These are phyloP conservation scores for Suhomyces prunicola DNA, from an alignment of 805 yeast species.

Conservation along the genomic window DNA sequence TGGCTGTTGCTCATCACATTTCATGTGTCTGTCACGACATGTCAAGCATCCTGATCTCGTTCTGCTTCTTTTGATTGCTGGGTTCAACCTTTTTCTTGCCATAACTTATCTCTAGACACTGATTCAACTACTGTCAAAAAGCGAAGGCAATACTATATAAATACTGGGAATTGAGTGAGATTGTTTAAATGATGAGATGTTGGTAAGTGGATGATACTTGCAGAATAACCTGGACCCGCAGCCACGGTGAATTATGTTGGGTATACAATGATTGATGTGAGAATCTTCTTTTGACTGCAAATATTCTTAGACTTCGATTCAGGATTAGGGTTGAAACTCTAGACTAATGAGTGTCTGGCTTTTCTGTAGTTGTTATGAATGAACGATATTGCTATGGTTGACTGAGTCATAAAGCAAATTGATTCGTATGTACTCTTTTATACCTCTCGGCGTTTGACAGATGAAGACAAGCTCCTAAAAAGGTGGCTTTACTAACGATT, in stretches of 20 bases:
- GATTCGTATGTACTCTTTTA: background rate
- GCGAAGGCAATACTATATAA: background rate
- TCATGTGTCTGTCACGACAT: slow-evolving; percentile 64
- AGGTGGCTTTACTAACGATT: background rate
- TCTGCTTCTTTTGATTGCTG: slow-evolving; percentile 30
- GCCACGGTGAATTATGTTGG: background rate
- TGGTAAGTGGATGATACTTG: background rate
- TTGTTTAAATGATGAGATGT: background rate
- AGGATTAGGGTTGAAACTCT: background rate
- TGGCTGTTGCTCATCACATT: slow-evolving; percentile 64
- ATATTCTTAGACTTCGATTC: background rate
- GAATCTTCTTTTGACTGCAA: background rate
- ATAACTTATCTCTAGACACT: slow-evolving; percentile 8
- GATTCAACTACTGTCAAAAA: background rate
- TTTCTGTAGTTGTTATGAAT: background rate
- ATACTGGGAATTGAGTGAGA: background rate
- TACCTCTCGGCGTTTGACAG: background rate
- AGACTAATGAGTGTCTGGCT: background rate
- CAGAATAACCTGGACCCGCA: background rate
- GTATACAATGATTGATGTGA: background rate
- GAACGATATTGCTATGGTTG: background rate
- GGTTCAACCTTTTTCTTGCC: slow-evolving; percentile 24
- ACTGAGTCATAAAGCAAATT: background rate
- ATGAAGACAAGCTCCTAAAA: background rate
- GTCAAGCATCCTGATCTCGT: slow-evolving; percentile 55